A percentile compares a stretch with the other conserved stretches of the same genome.
Conservation (phyloP, 2,329 filamentous ascomycete genomes). For the Thyridium curvatum region DNA sequence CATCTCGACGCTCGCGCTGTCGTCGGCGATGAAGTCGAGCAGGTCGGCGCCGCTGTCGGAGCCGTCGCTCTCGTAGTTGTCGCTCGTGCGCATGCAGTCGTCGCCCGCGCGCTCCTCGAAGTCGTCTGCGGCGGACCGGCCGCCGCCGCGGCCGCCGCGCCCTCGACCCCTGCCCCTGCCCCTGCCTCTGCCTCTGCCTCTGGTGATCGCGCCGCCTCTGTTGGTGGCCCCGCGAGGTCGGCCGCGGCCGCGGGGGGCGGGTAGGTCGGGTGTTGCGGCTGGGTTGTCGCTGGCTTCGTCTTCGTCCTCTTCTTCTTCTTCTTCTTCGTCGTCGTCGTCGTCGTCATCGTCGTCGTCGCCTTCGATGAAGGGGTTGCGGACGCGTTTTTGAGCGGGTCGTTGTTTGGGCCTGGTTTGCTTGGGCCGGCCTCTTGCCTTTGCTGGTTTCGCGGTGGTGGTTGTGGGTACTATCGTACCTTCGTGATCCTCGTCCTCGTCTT, state of each 20-base stretch:
- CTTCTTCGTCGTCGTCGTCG: slow-evolving; percentile 5
- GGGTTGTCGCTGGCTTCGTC: slow-evolving; percentile 10
- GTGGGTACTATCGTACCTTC: no score
- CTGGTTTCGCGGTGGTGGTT: no score
- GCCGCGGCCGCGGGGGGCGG: slow-evolving; percentile 1
- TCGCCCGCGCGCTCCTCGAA: slow-evolving; percentile 41
- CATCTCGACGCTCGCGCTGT: slow-evolving; percentile 26
- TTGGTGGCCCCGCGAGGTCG: slow-evolving; percentile 10
- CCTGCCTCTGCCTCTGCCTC: slow-evolving; percentile 3
- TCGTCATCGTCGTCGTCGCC: slow-evolving; percentile 4
- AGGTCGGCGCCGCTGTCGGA: slow-evolving; percentile 44
- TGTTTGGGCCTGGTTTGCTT: no score
- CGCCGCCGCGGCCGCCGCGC: slow-evolving; percentile 4
- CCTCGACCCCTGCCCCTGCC: slow-evolving; percentile 9
- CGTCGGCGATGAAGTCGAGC: slow-evolving; percentile 49
- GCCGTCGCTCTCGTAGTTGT: slow-evolving; percentile 36
- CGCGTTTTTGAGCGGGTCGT: neutral
- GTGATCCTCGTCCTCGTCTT: neutral
- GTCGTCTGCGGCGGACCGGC: slow-evolving; percentile 23
- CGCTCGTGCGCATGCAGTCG: slow-evolving; percentile 44
- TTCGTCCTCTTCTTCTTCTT: slow-evolving; percentile 13
- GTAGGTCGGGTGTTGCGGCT: neutral
- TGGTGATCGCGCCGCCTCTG: no score
- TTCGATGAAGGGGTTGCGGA: slow-evolving; percentile 2
- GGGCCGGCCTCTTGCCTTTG: no score